Percentiles rank a stretch among this genome's conserved stretches.
Conservation (phyloP, 1,139 yeast genomes). For the Hemisphaericaspora lyxosophila region DNA sequence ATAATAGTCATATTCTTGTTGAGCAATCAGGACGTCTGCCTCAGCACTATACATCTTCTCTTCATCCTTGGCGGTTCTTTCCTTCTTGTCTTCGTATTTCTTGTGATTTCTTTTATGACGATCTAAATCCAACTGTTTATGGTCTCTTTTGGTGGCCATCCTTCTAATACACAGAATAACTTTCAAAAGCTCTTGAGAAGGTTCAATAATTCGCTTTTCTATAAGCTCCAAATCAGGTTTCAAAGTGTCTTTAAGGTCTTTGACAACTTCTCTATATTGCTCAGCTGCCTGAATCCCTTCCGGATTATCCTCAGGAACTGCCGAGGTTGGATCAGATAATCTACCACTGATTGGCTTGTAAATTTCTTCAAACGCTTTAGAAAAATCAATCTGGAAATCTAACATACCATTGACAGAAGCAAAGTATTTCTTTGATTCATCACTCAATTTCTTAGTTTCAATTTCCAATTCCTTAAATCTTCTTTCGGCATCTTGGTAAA, state of each 20-base stretch:
- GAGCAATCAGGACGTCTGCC: conserved; percentile 85
- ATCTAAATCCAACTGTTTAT: conserved; percentile 91
- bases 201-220: conserved; percentile 83
- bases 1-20: conserved; percentile 93
- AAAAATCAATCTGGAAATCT: conserved; percentile 87
- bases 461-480: conserved; percentile 88
- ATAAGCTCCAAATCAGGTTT: conserved; percentile 93
- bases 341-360: conserved; percentile 95
- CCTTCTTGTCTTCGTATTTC: conserved; percentile 80
- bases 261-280: conserved; percentile 83
- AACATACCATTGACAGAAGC: conserved; percentile 92
- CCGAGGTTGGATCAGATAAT: conserved; percentile 81
- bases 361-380: conserved; percentile 91
- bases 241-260: conserved; percentile 78
- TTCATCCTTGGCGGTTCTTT: conserved; percentile 82
- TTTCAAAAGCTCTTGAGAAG: conserved; percentile 86
- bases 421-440: conserved; percentile 86
- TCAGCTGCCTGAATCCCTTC: conserved; percentile 94
- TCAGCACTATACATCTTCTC: conserved; percentile 86
- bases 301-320: conserved; percentile 90
- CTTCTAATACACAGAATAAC: conserved; percentile 82
- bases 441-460: conserved; percentile 86
- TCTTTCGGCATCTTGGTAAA: conserved; percentile 91
- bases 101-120: conserved; percentile 69
- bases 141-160: conserved; percentile 94